Base-by-base conservation (phyloP, 78 protist species). In the Emiliania huxleyi region DNA sequence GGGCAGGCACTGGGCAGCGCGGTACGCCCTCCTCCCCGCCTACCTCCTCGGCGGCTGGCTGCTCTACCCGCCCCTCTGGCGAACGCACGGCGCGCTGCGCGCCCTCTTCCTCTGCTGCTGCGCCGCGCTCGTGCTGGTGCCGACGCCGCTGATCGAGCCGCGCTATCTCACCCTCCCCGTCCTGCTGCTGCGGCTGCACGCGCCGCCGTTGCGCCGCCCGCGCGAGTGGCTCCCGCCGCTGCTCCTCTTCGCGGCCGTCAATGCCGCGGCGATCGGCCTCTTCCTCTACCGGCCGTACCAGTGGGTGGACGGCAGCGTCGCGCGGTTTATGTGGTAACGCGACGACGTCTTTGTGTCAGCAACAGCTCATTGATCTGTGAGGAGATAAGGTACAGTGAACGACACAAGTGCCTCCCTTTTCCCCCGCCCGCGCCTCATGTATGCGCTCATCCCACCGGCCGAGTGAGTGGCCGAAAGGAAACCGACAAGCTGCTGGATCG, bases 261-360 rank as follows among this genome's bases (percentile, higher is more conserved):
- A 90, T 69, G 45, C 44, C 19, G 25, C 33, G 40, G 40, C 75
- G 33, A 0, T 90, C 46, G 38, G 2, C 26, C 1, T 90, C 23
- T 90, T 90, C 69, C 71, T 90, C 26, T 0, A 0, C 48, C 46
- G 84, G 29, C 92, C 92, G n/a, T 90, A n/a, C 69, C 1, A 5
- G 25, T 90, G 92, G 92, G 77, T 23, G 2, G 92, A 90, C 44
- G 92, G 92, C 5, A 49, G 87, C 43, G 44, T 46, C 21, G 92
- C 92, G 6, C 55, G 92, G 26, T 90, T 90, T 69, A 90, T 90
- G 92, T 90, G 92, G 92, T 90, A 69, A 84, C n/a, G n/a, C n/a
- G n/a, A n/a, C n/a, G n/a, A n/a, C n/a, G n/a, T n/a, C n/a, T n/a
- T n/a, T n/a, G n/a, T n/a, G n/a, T n/a, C n/a, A n/a, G n/a, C n/a